These are phyloP conservation scores for Pseudogymnoascus sp. DNA, from an alignment of 2,329 filamentous ascomycete genomes.

Conservation along the genomic window DNA sequence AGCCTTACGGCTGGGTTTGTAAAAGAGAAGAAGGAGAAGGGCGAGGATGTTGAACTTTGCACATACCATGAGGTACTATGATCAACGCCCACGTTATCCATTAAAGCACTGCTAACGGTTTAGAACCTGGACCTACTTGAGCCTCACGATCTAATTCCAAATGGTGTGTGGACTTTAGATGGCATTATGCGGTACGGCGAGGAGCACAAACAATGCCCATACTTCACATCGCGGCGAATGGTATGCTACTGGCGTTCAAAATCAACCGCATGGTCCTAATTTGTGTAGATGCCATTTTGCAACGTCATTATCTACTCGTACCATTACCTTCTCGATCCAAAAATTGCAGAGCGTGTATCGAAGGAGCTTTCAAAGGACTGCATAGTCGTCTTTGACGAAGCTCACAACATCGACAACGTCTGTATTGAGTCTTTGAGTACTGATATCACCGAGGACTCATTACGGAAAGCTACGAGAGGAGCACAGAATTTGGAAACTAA, in stretches of 20 bases:
- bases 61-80: constrained; percentile 76
- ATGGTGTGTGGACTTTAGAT: constrained; percentile 93
- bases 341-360: constrained; percentile 92
- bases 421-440: constrained; percentile 97
- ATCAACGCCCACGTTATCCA: neutral
- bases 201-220: constrained; percentile 92
- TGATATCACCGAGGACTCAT: constrained; percentile 89
- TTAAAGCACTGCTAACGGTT: constrained; percentile 10
- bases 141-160: constrained; percentile 87
- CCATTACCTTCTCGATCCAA: constrained; percentile 94
- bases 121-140: constrained; percentile 90
- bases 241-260: constrained; percentile 39
- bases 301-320: constrained; percentile 99
- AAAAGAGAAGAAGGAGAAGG: constrained; percentile 92
- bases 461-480: constrained; percentile 83
- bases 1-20: constrained; percentile 95
- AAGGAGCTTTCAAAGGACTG: constrained; percentile 96
- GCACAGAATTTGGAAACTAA: constrained; percentile 85
- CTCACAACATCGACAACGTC: constrained; percentile 99
- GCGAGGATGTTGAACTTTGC: constrained; percentile 90
- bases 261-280: constrained; percentile 14
- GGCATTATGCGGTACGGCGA: constrained; percentile 84
- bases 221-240: constrained; percentile 94
- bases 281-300: constrained; percentile 82
- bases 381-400: constrained; percentile 97